A percentile compares a stretch with the other conserved stretches of the same genome.
phyloP scores from a whole-genome alignment of 2,329 filamentous ascomycete genomes.

The Ophiocordyceps unilateralis region DNA sequence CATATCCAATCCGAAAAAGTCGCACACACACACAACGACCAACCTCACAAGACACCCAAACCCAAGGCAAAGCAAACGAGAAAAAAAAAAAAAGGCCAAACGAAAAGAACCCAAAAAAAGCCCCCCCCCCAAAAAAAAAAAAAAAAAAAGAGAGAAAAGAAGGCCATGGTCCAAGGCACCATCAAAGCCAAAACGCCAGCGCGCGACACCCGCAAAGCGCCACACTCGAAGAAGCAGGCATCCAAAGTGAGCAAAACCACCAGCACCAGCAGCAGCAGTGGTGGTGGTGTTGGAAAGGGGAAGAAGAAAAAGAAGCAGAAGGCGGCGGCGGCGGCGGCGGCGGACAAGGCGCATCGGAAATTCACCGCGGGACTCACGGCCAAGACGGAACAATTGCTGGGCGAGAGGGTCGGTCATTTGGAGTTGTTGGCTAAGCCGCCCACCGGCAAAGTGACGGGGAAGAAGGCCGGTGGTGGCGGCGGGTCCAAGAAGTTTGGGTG shows the following conservation, averaged over 20 bases:
- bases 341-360: constrained; percentile 36
- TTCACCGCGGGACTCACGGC: constrained; percentile 34
- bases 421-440: too few relatives aligned
- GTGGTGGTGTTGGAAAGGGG: too few relatives aligned
- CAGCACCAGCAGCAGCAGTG: constrained; percentile 12
- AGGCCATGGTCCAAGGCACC: constrained; percentile 36
- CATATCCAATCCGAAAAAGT: too few relatives aligned
- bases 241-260: constrained; percentile 33
- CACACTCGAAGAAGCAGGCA: constrained; percentile 23
- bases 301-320: constrained; percentile 25
- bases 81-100: too few relatives aligned
- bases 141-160: too few relatives aligned
- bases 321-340: too few relatives aligned
- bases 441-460: constrained; percentile 39
- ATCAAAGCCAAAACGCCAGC: constrained; percentile 29
- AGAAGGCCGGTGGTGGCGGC: constrained; percentile 24
- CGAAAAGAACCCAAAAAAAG: too few relatives aligned
- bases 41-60: too few relatives aligned
- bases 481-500: constrained; percentile 40
- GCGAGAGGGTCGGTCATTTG: constrained; percentile 40
- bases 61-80: too few relatives aligned
- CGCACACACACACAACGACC: too few relatives aligned
- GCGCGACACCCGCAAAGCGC: constrained; percentile 21
- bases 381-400: constrained; percentile 39
- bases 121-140: neutral